Evolutionary conservation across 257 asterid genomes (phyloP).

Genomic region (Mitragyna speciosa): DNA sequence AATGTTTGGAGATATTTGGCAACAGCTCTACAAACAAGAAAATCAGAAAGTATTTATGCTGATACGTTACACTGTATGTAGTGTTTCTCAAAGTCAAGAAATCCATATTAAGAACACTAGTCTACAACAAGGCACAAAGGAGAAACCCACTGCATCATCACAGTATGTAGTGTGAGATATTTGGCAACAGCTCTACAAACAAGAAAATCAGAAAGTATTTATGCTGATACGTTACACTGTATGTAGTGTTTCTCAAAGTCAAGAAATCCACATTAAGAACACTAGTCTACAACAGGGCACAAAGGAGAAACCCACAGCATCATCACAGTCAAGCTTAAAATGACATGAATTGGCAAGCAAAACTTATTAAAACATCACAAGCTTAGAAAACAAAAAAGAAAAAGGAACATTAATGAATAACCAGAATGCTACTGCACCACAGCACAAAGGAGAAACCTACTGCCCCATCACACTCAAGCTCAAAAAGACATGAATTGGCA

Average conservation of each 20-base stretch:
- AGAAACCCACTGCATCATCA: neutral
- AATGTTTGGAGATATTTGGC: conserved; percentile 77
- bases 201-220: neutral
- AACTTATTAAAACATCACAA: neutral
- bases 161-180: too few relatives aligned
- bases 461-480: neutral
- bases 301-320: neutral
- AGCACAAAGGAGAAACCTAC: neutral
- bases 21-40: conserved; percentile 66
- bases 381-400: too few relatives aligned
- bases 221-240: too few relatives aligned
- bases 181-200: too few relatives aligned
- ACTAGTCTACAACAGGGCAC: neutral
- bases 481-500: neutral
- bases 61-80: too few relatives aligned
- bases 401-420: neutral
- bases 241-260: too few relatives aligned
- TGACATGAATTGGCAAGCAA: neutral
- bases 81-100: neutral
- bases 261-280: neutral
- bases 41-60: neutral
- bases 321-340: neutral
- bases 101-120: neutral
- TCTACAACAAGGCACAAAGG: neutral
- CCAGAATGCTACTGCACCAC: neutral